Evolutionary conservation across 805 yeast species (phyloP), one percentile per base, ranked within the genome.

Genomic region (Cyberlindnera lachancei): DNA sequence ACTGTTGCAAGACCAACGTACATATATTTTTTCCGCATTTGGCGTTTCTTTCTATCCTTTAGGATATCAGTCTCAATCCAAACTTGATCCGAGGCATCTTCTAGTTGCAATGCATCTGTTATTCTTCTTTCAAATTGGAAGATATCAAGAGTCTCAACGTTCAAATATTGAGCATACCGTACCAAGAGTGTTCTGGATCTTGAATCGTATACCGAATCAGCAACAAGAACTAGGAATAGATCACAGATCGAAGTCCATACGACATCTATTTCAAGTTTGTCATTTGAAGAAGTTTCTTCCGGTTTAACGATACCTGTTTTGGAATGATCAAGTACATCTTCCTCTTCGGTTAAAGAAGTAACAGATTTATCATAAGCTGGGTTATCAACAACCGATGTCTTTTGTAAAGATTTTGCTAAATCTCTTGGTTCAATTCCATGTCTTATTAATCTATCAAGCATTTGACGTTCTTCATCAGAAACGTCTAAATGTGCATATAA

Each of bases 221-320:
- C 77, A 13, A 92, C 59, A 3, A 90, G 62, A 8, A 84, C 67
- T 25, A 92, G 63, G 50, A 90, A 90, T 29, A 92, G 59, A 53
- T 92, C 98, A 59, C 98, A 94, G 6, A 92, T 63, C 11, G 90
- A 71, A 0, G 96, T 88, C 98, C 98, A 94, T 19, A 88, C 74
- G 15, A 92, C 70, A 48, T 88, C 96, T 34, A 83, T 68, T 18
- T 78, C 73, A 7, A 79, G 41, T 3, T 46, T 55, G 11, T 55
- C 47, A n/a, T 59, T 37, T n/a, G 53, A 41, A 13, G 56, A 55
- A 6, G 35, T 36, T 18, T 40, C 44, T n/a, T 40, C 44, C 6
- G 40, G 44, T 11, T 38, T 21, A 5, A 31, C 29, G 20, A 36
- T 26, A 5, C 27, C 39, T 9, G 24, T 27, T 17, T 25, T 27